Conservation (phyloP, 2,329 filamentous ascomycete species). For the Colletotrichum kahawae region DNA sequence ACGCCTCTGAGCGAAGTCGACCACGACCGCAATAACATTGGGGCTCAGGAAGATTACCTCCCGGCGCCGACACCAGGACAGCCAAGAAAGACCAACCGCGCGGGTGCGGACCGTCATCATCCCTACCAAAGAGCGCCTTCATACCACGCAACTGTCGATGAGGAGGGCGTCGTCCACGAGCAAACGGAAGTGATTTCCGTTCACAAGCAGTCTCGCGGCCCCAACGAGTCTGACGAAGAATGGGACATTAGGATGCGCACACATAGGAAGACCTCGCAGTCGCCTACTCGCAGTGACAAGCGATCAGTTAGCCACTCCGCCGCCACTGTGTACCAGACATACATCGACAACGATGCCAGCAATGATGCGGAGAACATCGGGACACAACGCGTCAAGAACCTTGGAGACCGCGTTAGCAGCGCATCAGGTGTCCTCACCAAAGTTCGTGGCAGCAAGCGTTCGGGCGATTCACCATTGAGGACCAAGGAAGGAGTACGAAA, state of each 20-base stretch:
- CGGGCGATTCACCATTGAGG: slow-evolving; percentile 54
- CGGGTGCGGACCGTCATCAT: slow-evolving; percentile 78
- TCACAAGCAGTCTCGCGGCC: slow-evolving; percentile 64
- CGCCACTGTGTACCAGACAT: slow-evolving; percentile 67
- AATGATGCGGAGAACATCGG: slow-evolving; percentile 77
- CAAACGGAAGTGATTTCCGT: slow-evolving; percentile 66
- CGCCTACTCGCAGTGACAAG: slow-evolving; percentile 65
- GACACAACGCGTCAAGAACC: slow-evolving; percentile 61
- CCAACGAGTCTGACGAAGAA: slow-evolving; percentile 83
- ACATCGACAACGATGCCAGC: slow-evolving; percentile 69
- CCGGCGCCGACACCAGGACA: slow-evolving; percentile 96
- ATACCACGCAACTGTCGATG: slow-evolving; percentile 46
- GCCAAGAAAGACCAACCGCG: slow-evolving; percentile 84
- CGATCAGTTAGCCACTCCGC: slow-evolving; percentile 80
- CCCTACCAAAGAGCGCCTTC: slow-evolving; percentile 68
- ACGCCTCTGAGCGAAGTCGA: slow-evolving; percentile 94
- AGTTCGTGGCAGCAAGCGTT: slow-evolving; percentile 66
- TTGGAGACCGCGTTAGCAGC: slow-evolving; percentile 57
- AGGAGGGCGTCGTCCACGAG: slow-evolving; percentile 58
- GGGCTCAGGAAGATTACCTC: slow-evolving; percentile 86
- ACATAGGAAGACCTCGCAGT: slow-evolving; percentile 68
- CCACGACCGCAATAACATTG: slow-evolving; percentile 72
- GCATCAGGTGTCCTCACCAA: slow-evolving; percentile 66
- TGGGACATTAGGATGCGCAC: slow-evolving; percentile 76
- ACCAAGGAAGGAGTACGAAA: slow-evolving; percentile 66